phyloP scores from a whole-genome alignment of 495 filamentous ascomycete genomes.

The Xylaria cubensis region DNA sequence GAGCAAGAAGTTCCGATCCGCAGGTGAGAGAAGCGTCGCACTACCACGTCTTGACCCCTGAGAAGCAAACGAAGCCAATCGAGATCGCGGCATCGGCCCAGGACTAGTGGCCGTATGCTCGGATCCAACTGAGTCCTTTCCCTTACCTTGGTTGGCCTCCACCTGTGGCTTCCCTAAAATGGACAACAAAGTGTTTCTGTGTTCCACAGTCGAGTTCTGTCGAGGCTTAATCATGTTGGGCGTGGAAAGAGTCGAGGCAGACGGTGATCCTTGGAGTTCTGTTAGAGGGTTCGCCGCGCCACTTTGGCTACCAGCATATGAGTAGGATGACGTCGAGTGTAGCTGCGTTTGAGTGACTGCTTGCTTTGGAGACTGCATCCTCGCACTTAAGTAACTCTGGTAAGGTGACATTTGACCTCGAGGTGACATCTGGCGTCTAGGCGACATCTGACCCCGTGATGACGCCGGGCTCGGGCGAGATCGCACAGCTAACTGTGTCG shows the following conservation, averaged over 20 bases:
- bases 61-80: slow-evolving; percentile 51
- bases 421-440: slow-evolving; percentile 31
- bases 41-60: slow-evolving; percentile 52
- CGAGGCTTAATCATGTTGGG: slow-evolving; percentile 32
- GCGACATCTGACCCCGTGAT: slow-evolving; percentile 30
- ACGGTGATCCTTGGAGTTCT: slow-evolving; percentile 42
- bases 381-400: slow-evolving; percentile 28
- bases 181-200: slow-evolving; percentile 71
- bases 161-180: slow-evolving; percentile 69
- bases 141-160: slow-evolving; percentile 56
- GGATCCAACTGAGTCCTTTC: slow-evolving; percentile 41
- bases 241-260: slow-evolving; percentile 37
- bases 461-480: slow-evolving; percentile 34
- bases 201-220: slow-evolving; percentile 57
- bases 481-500: slow-evolving; percentile 22
- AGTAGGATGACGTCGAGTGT: slow-evolving; percentile 32
- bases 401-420: slow-evolving; percentile 28
- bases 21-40: slow-evolving; percentile 65
- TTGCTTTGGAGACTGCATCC: slow-evolving; percentile 30
- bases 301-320: slow-evolving; percentile 32
- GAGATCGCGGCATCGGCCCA: slow-evolving; percentile 47
- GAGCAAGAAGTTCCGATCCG: slow-evolving; percentile 78
- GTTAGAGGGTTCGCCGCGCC: slow-evolving; percentile 38
- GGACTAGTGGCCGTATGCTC: slow-evolving; percentile 46
- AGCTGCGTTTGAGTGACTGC: slow-evolving; percentile 25